Evolutionary conservation across 345 rosid genomes (phyloP).

Genomic region (Aquilaria yunnanensis): DNA sequence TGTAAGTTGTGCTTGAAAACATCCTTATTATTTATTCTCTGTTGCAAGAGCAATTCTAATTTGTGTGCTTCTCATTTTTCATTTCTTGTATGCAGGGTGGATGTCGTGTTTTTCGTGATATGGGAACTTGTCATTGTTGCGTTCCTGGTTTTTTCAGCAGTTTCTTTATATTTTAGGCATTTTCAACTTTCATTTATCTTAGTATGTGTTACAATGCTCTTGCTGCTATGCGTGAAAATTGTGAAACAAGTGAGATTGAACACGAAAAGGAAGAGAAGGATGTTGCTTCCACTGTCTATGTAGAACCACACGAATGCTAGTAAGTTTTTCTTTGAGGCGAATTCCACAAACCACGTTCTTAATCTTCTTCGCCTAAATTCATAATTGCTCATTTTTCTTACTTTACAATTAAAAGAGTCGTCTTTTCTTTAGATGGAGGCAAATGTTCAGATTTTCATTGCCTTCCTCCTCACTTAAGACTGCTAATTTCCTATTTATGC

Average conservation of each 20-base stretch:
- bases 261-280: conserved; percentile 89
- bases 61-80: not conserved
- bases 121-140: conserved; percentile 93
- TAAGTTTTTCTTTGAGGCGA: no score
- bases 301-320: conserved; percentile 19
- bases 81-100: conserved; percentile 60
- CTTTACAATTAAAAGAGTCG: no score
- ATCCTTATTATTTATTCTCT: conserved; percentile 2
- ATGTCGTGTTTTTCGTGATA: conserved; percentile 78
- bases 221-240: conserved; percentile 80
- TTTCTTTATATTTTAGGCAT: conserved; percentile 77
- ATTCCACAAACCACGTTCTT: no score
- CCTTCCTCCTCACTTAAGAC: no score
- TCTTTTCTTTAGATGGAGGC: no score
- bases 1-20: no score
- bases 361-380: no score
- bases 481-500: no score
- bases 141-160: conserved; percentile 88
- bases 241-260: conserved; percentile 76
- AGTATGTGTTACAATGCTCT: conserved; percentile 58
- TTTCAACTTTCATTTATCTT: conserved; percentile 65
- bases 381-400: no score
- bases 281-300: conserved; percentile 98
- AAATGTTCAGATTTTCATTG: no score
- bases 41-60: conserved; percentile 7